Evolutionary conservation across 2,329 filamentous ascomycete genomes (phyloP).

Genomic region (Calonectria pseudoturangicola): DNA sequence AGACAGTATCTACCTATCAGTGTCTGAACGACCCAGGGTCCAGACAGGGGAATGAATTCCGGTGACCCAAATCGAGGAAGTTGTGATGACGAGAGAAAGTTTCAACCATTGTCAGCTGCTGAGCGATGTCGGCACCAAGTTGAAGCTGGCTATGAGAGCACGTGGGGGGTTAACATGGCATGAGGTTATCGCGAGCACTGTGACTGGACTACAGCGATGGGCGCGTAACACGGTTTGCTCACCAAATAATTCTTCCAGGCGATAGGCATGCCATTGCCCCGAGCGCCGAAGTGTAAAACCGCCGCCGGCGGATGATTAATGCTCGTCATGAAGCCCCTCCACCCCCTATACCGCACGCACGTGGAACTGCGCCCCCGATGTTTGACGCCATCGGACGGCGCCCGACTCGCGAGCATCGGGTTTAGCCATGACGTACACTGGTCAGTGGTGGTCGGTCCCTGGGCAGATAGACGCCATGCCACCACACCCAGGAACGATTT

Average conservation of each 20-base stretch:
- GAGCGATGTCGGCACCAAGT: constrained; percentile 23
- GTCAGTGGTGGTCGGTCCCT: neutral
- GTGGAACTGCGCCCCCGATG: constrained; percentile 31
- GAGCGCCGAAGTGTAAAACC: constrained; percentile 2
- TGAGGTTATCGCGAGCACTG: constrained; percentile 29
- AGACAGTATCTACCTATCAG: constrained; percentile 30
- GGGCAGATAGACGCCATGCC: neutral
- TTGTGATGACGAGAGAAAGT: neutral
- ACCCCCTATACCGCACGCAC: constrained; percentile 19
- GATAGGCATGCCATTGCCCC: constrained; percentile 14
- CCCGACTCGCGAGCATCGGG: constrained; percentile 32
- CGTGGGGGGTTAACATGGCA: neutral
- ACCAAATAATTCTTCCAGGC: neutral
- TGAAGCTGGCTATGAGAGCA: constrained; percentile 6
- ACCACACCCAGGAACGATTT: neutral
- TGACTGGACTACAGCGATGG: constrained; percentile 9
- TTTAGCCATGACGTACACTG: constrained; percentile 26
- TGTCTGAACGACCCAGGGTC: neutral
- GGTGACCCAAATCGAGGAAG: neutral
- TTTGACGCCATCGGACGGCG: constrained; percentile 22
- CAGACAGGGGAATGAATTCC: neutral
- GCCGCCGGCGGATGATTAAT: constrained; percentile 23
- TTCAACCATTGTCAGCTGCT: constrained; percentile 21
- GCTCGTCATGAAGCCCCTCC: neutral
- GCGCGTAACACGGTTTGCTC: constrained; percentile 30